Conservation (phyloP, 306 rosid genomes). For the Dryas drummondii region DNA sequence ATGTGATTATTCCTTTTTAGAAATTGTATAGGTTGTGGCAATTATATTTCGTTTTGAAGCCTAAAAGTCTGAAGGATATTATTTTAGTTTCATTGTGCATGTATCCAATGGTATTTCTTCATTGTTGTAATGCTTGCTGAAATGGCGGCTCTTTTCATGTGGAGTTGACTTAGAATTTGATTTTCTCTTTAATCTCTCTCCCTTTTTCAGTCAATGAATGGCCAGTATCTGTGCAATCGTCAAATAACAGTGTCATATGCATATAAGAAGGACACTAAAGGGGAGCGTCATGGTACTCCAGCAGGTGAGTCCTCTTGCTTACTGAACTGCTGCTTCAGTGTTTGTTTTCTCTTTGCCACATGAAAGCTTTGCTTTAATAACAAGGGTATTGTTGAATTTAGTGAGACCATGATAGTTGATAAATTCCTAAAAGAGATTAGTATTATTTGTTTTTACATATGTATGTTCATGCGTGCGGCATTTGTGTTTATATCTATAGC, state of each 20-base stretch:
- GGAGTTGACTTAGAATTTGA: not conserved
- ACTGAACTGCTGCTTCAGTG: constrained; percentile 4
- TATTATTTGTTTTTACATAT: not conserved
- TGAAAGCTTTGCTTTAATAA: not conserved
- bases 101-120: not conserved
- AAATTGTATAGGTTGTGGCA: not conserved
- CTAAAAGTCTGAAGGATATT: not conserved
- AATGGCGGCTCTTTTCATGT: not conserved
- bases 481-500: not conserved
- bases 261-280: constrained; percentile 96
- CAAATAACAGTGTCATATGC: constrained; percentile 98
- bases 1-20: not conserved
- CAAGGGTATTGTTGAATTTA: not conserved
- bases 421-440: not conserved
- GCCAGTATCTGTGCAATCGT: constrained; percentile 97
- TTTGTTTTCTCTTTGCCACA: not conserved
- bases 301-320: constrained; percentile 63
- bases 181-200: constrained; percentile 2
- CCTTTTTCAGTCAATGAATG: constrained; percentile 80
- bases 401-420: not conserved
- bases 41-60: not conserved
- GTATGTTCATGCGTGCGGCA: not conserved
- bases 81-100: not conserved
- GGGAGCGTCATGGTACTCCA: constrained; percentile 97
- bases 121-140: not conserved